Evolutionary conservation across 768 basidiomycete species (phyloP).

Genomic region (Agaricus sinodeliciosus): DNA sequence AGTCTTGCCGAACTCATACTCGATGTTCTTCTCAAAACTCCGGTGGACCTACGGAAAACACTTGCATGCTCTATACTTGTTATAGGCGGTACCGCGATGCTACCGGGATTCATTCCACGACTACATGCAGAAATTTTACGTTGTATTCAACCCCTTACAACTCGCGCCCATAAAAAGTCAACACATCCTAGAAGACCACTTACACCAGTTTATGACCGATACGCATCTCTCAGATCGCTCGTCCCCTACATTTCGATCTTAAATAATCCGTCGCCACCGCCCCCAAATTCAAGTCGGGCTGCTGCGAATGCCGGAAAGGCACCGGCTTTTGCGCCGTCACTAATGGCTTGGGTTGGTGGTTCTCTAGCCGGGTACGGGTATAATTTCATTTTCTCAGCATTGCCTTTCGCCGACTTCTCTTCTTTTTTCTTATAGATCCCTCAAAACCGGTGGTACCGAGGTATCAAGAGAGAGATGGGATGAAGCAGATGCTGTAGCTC

Average conservation of each 20-base stretch:
- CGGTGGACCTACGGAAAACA: constrained; percentile 83
- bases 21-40: constrained; percentile 75
- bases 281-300: constrained; percentile 42
- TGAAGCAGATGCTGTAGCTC: constrained; percentile 42
- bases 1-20: constrained; percentile 81
- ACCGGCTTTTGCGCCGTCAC: constrained; percentile 78
- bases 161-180: constrained; percentile 21
- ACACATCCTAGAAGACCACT: constrained; percentile 28
- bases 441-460: constrained; percentile 85
- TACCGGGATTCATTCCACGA: constrained; percentile 90
- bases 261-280: constrained; percentile 71
- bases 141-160: constrained; percentile 34
- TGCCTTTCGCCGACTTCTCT: background rate
- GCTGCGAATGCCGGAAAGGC: constrained; percentile 71
- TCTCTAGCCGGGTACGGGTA: constrained; percentile 76
- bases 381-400: constrained; percentile 1
- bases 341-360: constrained; percentile 89
- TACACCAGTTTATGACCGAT: constrained; percentile 64
- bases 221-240: constrained; percentile 65
- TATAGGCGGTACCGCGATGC: constrained; percentile 83
- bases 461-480: constrained; percentile 85
- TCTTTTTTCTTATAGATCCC: constrained; percentile 38
- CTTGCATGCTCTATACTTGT: constrained; percentile 82
- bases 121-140: constrained; percentile 74
- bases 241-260: constrained; percentile 71